Base-by-base conservation (phyloP, 257 asterid genomes). In the Avicennia marina region DNA sequence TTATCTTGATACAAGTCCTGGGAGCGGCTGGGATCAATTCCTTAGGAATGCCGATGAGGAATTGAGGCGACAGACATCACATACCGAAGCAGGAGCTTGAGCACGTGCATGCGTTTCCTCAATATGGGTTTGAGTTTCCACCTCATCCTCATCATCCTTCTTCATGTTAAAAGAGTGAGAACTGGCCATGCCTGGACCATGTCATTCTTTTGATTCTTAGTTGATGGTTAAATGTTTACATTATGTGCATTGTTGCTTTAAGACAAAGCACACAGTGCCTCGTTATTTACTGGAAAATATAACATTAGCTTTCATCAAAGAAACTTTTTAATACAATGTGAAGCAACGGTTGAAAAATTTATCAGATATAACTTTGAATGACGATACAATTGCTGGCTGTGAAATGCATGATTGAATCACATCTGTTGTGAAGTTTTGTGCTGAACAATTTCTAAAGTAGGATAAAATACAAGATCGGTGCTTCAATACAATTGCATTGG, bases 21-120 rank as follows among this genome's bases (percentile, higher is more conserved):
- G 95, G 44, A 90, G 98, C 44, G 98, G 96, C 9, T 87, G 96
- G 96, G 90, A 84, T 75, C 78, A 85, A 72, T 81, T 91, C 63
- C 18, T 83, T 4, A 81, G 75, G 75, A 85, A 68, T 53, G 95
- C 87, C 45, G 74, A 80, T 50, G 81, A 67, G 66, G 83, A 84
- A 62, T 41, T 64, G 72, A 66, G 47, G 76, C 66, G 62, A 18
- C 95, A 84, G 29, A 63, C 56, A 1, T 54, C 65, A 7, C 52
- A 60, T 18, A 16, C 70, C 58, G 66, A 60, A 68, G 81, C 87
- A 13, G 85, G 85, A 65, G 83, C 81, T 56, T 74, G 77, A 83
- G 61, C 25, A 7, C 36, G 33, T n/a, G 53, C 3, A 38, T 12
- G 44, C n/a, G n/a, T n/a, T n/a, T n/a, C n/a, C n/a, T n/a, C n/a